Conservation (phyloP, 1,284 basidiomycete species). For the Boletellus deceptivus region DNA sequence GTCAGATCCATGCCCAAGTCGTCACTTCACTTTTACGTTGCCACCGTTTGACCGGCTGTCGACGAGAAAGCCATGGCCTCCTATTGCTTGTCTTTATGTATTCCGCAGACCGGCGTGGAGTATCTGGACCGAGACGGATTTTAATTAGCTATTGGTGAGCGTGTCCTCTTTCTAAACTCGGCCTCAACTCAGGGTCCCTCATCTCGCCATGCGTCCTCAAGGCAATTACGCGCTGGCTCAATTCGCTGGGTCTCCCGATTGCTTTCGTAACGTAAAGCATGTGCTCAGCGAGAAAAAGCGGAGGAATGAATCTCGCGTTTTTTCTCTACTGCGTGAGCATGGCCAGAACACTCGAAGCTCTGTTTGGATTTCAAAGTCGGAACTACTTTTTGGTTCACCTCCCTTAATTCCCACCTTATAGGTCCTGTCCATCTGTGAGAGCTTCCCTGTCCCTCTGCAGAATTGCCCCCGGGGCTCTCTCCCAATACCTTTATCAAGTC, state of each 20-base stretch:
- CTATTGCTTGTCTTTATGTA: conserved; percentile 36
- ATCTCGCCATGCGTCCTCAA: conserved; percentile 33
- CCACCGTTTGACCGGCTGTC: conserved; percentile 21
- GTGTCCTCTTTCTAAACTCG: conserved; percentile 20
- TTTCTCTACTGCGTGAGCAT: conserved; percentile 33
- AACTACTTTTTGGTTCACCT: conserved; percentile 25
- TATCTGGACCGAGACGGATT: conserved; percentile 34
- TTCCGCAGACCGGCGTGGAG: conserved; percentile 36
- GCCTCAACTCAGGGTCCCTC: conserved; percentile 29
- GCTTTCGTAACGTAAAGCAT: conserved; percentile 32
- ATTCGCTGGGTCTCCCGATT: conserved; percentile 37
- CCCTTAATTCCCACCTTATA: conserved; percentile 33
- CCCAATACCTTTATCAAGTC: conserved; percentile 24
- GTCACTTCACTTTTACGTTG: conserved; percentile 37
- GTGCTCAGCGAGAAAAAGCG: conserved; percentile 31
- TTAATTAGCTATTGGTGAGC: conserved; percentile 33
- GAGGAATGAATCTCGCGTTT: conserved; percentile 40
- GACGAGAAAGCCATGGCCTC: conserved; percentile 32
- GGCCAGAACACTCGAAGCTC: conserved; percentile 37
- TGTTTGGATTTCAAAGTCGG: conserved; percentile 37
- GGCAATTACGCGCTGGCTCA: conserved; percentile 38
- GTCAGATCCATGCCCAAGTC: conserved; percentile 34
- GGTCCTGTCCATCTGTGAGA: conserved; percentile 17
- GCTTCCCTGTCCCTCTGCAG: conserved; percentile 20
- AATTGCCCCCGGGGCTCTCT: conserved; percentile 22